Evolutionary conservation across 192 early-diverging fungal species (phyloP), one percentile per base, ranked within the genome.

Genomic region (Spizellomyces punctatus): DNA sequence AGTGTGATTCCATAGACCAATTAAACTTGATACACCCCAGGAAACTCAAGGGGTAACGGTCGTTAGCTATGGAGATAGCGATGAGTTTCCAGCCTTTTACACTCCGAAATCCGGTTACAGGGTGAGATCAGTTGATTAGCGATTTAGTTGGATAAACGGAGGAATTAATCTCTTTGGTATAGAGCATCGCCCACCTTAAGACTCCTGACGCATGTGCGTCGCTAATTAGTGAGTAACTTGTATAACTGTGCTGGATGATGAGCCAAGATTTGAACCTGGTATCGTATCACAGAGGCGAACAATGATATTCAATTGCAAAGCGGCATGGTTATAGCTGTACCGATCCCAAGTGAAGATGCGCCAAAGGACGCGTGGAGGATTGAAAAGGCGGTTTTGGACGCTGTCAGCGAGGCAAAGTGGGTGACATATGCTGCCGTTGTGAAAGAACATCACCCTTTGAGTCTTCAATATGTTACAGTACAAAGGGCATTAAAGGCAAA

Each of bases 21-120:
- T 5, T 22, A 16, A n/a, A 9, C 79, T 64, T 63, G 21, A 54
- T 5, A 27, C 12, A 58, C n/a, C n/a, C 42, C 12, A 87, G 78
- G 94, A 98, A 78, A 96, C 94, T 0, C 90, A 94, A 76, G 97
- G 97, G 42, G 97, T 99, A 1, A 88, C 94, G 3, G 95, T 97
- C 0, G 82, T 91, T 4, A 93, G 95, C 0, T 86, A 88, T 71
- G 91, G 92, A 22, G 71, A 80, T 19, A 83, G 77, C 3, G 67
- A 54, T 6, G 86, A 88, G 14, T 95, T 99, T 60, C 97, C 97
- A 16, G 94, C 95, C 0, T 99, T 99, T 79, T 99, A 95, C 77
- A 91, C 89, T 6, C 88, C 88, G 0, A 81, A 79, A 1, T 91
- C 90, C 71, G 93, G 91, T 6, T 87, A 86, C 58, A 76, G 86